Evolutionary conservation across 2,329 filamentous ascomycete species (phyloP).

Genomic region (Diaporthe eres): DNA sequence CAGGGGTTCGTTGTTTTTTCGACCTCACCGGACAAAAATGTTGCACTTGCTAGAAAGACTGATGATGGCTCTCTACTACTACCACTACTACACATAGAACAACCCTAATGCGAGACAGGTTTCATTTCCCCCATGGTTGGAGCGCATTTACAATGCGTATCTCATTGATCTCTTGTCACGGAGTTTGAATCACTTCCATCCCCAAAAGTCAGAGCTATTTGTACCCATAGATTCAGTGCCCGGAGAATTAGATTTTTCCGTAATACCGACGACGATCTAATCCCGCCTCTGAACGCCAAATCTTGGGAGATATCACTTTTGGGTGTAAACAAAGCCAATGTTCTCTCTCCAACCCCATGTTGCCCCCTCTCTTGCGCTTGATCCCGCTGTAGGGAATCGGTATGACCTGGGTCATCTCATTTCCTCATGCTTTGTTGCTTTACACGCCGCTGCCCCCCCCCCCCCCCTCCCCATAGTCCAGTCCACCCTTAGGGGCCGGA

Average conservation of each 20-base stretch:
- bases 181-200: neutral
- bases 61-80: constrained; percentile 40
- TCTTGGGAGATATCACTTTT: constrained; percentile 40
- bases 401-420: constrained; percentile 21
- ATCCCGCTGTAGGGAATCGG: constrained; percentile 5
- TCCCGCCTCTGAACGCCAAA: constrained; percentile 39
- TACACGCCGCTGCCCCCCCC: neutral
- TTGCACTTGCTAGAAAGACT: constrained; percentile 41
- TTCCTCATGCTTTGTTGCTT: constrained; percentile 8
- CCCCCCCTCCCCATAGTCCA: neutral
- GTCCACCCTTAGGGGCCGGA: neutral
- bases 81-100: constrained; percentile 39
- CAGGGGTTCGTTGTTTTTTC: constrained; percentile 33
- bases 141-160: neutral
- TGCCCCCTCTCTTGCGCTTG: neutral
- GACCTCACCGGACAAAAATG: constrained; percentile 31
- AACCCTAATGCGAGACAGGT: constrained; percentile 40
- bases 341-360: constrained; percentile 18
- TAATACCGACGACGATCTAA: constrained; percentile 38
- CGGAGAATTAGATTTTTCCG: constrained; percentile 40
- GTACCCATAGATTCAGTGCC: constrained; percentile 34
- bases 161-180: neutral
- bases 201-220: neutral
- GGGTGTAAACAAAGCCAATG: constrained; percentile 31
- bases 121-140: neutral